Evolutionary conservation across 441 rosid genomes (phyloP).

Genomic region (Raphanus hybrid): DNA sequence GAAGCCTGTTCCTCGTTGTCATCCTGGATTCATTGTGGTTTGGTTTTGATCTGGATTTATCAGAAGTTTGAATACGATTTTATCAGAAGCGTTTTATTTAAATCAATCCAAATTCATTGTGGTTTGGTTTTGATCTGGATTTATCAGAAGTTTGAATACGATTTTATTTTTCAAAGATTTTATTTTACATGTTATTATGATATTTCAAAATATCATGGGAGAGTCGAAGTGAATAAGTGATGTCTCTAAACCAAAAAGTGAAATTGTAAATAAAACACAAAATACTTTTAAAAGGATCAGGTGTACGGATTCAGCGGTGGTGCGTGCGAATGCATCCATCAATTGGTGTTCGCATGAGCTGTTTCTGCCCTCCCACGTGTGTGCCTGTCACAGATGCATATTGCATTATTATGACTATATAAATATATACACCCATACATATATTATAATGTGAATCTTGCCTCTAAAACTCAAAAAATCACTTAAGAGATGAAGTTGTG

Average conservation of each 20-base stretch:
- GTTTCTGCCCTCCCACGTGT: slow-evolving; percentile 37
- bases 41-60: not conserved
- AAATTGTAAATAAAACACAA: slow-evolving; percentile 12
- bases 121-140: not conserved
- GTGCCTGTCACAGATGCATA: slow-evolving; percentile 28
- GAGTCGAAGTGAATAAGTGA: not conserved
- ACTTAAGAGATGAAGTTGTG: not conserved
- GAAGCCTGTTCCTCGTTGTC: too few relatives aligned
- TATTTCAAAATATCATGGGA: not conserved
- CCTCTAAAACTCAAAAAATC: not conserved
- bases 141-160: not conserved
- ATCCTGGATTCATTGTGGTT: not conserved
- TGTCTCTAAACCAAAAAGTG: not conserved
- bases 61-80: not conserved
- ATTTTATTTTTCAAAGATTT: not conserved
- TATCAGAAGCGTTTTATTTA: too few relatives aligned
- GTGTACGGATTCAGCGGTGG: slow-evolving; percentile 32
- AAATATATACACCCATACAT: not conserved
- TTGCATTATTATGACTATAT: slow-evolving; percentile 6
- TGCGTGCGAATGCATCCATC: slow-evolving; percentile 37
- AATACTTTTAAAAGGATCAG: slow-evolving; percentile 8
- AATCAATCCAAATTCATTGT: slow-evolving; percentile 2
- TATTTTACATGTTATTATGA: not conserved
- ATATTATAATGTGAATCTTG: not conserved
- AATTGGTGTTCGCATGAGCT: slow-evolving; percentile 39